Percentiles rank a stretch among this genome's conserved stretches.
Evolutionary conservation across 768 basidiomycete genomes (phyloP).

Genomic region (Xerocomellus amylosporus): DNA sequence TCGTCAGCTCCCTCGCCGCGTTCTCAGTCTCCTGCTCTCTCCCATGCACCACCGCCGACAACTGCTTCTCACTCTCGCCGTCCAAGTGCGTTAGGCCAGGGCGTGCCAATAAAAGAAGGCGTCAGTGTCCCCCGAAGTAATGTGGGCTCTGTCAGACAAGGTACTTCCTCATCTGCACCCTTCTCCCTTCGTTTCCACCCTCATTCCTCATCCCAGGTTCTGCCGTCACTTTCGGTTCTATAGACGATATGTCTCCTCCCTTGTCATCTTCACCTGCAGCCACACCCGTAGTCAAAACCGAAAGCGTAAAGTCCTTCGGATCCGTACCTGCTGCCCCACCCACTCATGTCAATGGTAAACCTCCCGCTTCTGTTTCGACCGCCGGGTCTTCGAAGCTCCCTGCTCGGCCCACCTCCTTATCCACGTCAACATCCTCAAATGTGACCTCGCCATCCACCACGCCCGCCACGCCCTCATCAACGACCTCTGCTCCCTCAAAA

Average conservation of each 20-base stretch:
- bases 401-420: conserved; percentile 25
- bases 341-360: conserved; percentile 62
- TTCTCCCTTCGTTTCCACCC: conserved; percentile 1
- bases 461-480: conserved; percentile 33
- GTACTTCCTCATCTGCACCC: conserved; percentile 37
- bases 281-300: conserved; percentile 60
- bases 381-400: conserved; percentile 36
- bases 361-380: conserved; percentile 44
- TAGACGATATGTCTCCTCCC: conserved; percentile 73
- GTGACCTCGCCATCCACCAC: conserved; percentile 33
- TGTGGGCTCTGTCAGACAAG: conserved; percentile 65
- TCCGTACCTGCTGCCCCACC: conserved; percentile 56
- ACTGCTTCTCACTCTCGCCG: conserved; percentile 70
- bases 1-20: conserved; percentile 59
- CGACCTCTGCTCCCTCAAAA: conserved; percentile 35
- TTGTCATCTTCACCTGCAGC: conserved; percentile 82
- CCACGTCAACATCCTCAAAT: conserved; percentile 24
- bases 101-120: conserved; percentile 74
- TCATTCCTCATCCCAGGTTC: conserved; percentile 42
- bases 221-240: conserved; percentile 84
- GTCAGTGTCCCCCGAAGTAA: conserved; percentile 66
- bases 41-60: conserved; percentile 44
- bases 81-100: conserved; percentile 70
- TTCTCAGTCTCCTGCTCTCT: conserved; percentile 73
- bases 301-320: conserved; percentile 80